phyloP scores from a whole-genome alignment of 805 yeast species.

The Candida maris region DNA sequence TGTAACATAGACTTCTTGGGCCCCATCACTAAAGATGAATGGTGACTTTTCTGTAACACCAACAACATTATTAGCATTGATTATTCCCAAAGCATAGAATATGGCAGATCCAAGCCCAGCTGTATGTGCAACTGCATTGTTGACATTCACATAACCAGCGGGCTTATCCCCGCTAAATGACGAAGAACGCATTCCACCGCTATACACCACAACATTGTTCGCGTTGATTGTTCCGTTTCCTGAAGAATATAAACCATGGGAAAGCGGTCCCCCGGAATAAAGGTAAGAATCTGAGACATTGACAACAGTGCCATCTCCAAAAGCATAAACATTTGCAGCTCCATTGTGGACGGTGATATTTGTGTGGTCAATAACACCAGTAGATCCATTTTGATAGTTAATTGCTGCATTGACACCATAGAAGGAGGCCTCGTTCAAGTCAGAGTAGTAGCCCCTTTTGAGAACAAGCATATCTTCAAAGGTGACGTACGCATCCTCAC shows the following conservation, averaged over 20 bases:
- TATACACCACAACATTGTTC: conserved; percentile 1
- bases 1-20: background rate
- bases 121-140: conserved; percentile 5
- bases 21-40: conserved; percentile 5
- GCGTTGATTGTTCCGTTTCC: conserved; percentile 7
- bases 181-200: conserved; percentile 6
- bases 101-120: conserved; percentile 7
- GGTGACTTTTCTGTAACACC: conserved; percentile 6
- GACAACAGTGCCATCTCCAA: conserved; percentile 6
- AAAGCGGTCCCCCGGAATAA: conserved; percentile 6
- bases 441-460: conserved; percentile 4
- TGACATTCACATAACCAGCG: conserved; percentile 4
- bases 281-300: conserved; percentile 3
- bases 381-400: conserved; percentile 5
- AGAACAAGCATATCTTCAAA: conserved; percentile 1
- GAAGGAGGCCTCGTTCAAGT: conserved; percentile 5
- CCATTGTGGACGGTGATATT: conserved; percentile 4
- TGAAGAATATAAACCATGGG: conserved; percentile 6
- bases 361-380: conserved; percentile 3
- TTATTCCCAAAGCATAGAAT: conserved; percentile 6
- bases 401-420: conserved; percentile 4
- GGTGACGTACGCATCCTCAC: background rate
- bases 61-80: conserved; percentile 4
- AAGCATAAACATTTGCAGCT: conserved; percentile 5
- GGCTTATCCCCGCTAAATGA: conserved; percentile 8